phyloP scores from a whole-genome alignment of 2,329 filamentous ascomycete genomes.

The Colletotrichum zoysiae region DNA sequence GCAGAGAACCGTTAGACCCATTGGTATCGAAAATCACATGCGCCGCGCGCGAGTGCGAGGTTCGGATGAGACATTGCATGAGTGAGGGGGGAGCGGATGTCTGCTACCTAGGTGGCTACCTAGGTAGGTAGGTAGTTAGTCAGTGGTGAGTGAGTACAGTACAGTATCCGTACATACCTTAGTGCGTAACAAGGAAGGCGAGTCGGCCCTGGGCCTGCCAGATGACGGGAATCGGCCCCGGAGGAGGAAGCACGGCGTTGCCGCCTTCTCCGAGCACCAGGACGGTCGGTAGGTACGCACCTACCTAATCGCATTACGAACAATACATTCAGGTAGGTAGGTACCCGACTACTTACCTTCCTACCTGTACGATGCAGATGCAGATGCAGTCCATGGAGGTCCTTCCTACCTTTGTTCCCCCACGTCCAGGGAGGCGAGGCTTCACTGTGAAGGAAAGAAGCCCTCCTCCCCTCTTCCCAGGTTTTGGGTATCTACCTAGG shows the following conservation, averaged over 20 bases:
- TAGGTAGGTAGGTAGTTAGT: too few relatives aligned
- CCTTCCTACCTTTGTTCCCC: neutral
- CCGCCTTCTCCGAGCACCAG: neutral
- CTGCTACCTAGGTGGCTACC: neutral
- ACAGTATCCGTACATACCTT: too few relatives aligned
- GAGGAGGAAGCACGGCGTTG: slow-evolving; percentile 5
- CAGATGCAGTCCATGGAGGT: neutral
- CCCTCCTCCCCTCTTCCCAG: neutral
- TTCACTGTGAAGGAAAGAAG: neutral
- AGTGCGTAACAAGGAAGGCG: slow-evolving; percentile 1
- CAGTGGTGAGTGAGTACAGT: neutral
- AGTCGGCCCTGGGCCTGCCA: slow-evolving; percentile 6
- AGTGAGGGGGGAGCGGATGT: neutral
- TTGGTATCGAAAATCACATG: neutral
- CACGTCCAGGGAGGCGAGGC: neutral
- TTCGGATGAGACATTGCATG: neutral
- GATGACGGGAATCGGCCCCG: neutral
- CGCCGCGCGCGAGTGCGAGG: neutral
- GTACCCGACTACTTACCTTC: too few relatives aligned
- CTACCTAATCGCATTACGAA: too few relatives aligned
- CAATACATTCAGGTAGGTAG: too few relatives aligned
- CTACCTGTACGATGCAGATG: too few relatives aligned
- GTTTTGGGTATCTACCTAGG: neutral
- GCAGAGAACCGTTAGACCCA: neutral
- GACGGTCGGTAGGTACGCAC: too few relatives aligned